Evolutionary conservation across 495 filamentous ascomycete species (phyloP).

Genomic region (Penicillium alfredii): DNA sequence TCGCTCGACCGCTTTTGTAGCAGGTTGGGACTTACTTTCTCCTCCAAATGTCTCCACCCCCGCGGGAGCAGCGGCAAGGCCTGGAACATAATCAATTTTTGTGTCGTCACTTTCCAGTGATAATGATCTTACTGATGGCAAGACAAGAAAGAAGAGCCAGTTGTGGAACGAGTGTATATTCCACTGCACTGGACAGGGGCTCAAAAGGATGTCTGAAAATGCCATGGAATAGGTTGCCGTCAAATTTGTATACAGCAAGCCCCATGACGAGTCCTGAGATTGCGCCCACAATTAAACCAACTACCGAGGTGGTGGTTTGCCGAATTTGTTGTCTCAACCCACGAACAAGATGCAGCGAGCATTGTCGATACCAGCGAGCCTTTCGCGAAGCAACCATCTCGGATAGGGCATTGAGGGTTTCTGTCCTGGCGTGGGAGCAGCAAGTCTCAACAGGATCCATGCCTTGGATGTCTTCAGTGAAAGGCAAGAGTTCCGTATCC

Average conservation of each 20-base stretch:
- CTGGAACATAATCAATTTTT: constrained; percentile 28
- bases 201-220: constrained; percentile 45
- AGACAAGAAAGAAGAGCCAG: constrained; percentile 45
- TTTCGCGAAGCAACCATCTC: constrained; percentile 61
- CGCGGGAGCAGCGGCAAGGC: constrained; percentile 46
- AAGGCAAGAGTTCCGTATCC: background rate
- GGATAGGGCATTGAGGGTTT: constrained; percentile 25
- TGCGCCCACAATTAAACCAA: constrained; percentile 46
- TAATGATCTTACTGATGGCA: constrained; percentile 35
- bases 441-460: background rate
- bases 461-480: background rate
- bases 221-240: constrained; percentile 49
- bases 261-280: constrained; percentile 50
- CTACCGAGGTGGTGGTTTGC: constrained; percentile 38
- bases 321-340: constrained; percentile 51
- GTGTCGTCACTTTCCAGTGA: background rate
- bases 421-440: background rate
- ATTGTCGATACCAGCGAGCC: constrained; percentile 31
- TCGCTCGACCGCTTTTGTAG: too few relatives aligned
- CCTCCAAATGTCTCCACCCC: constrained; percentile 53
- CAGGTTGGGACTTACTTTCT: constrained; percentile 35
- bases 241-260: constrained; percentile 38
- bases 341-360: constrained; percentile 42
- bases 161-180: constrained; percentile 43
- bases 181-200: constrained; percentile 44